Evolutionary conservation across 139 green algal species (phyloP).

Genomic region (Tetradesmus obliquus): DNA sequence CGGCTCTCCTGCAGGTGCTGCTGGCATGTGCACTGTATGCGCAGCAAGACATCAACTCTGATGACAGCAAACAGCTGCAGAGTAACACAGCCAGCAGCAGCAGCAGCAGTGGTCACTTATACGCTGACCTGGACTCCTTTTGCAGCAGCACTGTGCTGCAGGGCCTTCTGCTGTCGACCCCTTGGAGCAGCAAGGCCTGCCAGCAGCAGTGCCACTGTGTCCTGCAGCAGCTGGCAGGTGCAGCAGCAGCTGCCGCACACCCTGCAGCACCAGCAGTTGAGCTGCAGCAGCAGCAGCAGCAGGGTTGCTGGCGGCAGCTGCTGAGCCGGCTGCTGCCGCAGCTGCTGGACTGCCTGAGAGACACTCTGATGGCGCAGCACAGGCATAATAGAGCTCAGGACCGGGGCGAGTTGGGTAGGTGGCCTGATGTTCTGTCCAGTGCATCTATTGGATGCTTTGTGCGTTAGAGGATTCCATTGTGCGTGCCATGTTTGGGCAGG

Average conservation of each 20-base stretch:
- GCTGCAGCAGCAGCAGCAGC: not conserved
- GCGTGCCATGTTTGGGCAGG: not conserved
- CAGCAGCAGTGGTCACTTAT: not conserved
- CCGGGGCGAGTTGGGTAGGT: constrained; percentile 6
- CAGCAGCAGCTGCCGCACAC: not conserved
- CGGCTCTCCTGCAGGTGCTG: not conserved
- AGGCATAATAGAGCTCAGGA: constrained; percentile 19
- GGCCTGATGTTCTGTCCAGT: not conserved
- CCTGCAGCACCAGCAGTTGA: not conserved
- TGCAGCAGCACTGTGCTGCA: not conserved
- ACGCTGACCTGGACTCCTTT: not conserved
- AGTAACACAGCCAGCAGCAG: not conserved
- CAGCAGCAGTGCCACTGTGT: not conserved
- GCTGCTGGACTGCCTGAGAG: constrained; percentile 8
- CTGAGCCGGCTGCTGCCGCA: constrained; percentile 1
- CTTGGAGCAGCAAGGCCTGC: not conserved
- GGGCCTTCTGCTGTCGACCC: not conserved
- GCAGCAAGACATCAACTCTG: not conserved
- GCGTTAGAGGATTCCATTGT: too few relatives aligned
- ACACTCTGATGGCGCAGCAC: constrained; percentile 36
- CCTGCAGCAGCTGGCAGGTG: not conserved
- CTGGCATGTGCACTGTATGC: not conserved
- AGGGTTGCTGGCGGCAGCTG: not conserved
- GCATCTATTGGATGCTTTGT: not conserved
- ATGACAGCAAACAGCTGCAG: not conserved